Base-by-base conservation (phyloP, 2,329 filamentous ascomycete species). In the Nemania diffusa region DNA sequence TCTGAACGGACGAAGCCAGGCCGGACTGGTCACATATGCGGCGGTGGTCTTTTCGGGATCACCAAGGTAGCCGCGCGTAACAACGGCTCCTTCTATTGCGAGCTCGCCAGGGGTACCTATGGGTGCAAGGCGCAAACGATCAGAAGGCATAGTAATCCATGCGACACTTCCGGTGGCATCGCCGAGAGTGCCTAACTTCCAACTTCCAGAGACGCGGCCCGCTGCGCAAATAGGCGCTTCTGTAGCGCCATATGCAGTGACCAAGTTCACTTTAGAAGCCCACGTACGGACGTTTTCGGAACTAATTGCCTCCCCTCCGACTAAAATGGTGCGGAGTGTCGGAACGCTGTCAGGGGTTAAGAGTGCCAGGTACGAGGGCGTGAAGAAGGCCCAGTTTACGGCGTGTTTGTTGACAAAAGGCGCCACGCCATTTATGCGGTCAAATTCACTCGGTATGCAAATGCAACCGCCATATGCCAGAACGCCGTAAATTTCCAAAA, bases 21-120 rank as follows among this genome's bases (percentile, higher is more conserved):
- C 17, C 3, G 62, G 62, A 13, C 42, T 34, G 1, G 42, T 52
- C n/a, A 24, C 15, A 37, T 48, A 65, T 15, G 48, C 34, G 32
- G 62, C 62, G 3, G 56, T 26, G 0, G 62, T 65, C 29, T 65
- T 60, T 13, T 55, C 56, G n/a, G 24, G 5, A 34, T 65, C 62
- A 29, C 44, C 29, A 13, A 68, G 26, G 13, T 64, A 88, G 50
- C 81, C 77, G 0, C 88, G 88, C 27, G 87, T 52, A 90, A 78
- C 13, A 69, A 64, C 27, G 69, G 58, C 11, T 5, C 64, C 58
- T 24, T 67, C 64, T 13, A 67, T 37, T 9, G 27, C 46, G 13
- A 67, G 65, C 62, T 76, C 74, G 3, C 74, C 74, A 8, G 66
- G 52, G 17, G 34, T 22, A 15, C 74, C 74, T 26, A 75, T 62